phyloP scores from a whole-genome alignment of 2,329 filamentous ascomycete genomes.

The Lizonia empirigonia region DNA sequence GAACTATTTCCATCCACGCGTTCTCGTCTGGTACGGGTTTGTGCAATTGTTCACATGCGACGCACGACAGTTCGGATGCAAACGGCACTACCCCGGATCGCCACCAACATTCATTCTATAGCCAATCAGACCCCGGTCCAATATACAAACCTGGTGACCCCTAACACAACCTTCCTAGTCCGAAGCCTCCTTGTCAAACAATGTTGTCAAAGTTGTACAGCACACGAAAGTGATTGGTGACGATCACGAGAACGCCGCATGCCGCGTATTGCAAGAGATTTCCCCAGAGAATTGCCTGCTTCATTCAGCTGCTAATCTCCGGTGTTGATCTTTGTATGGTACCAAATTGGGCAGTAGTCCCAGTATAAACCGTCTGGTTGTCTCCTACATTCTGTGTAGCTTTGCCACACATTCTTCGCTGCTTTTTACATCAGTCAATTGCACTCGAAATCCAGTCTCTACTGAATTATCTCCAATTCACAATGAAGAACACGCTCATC shows the following conservation, averaged over 20 bases:
- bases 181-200: neutral
- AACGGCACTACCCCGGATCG: slow-evolving; percentile 3
- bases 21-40: slow-evolving; percentile 1
- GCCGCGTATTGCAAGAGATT: neutral
- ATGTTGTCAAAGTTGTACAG: slow-evolving; percentile 4
- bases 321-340: neutral
- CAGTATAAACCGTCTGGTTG: no score
- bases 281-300: slow-evolving; percentile 9
- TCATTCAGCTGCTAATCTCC: slow-evolving; percentile 8
- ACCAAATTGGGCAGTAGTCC: neutral
- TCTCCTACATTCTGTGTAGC: no score
- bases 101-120: neutral
- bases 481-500: slow-evolving; percentile 34
- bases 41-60: slow-evolving; percentile 6
- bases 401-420: no score
- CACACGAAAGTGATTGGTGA: neutral
- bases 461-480: neutral
- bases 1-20: slow-evolving; percentile 1
- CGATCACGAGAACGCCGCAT: neutral
- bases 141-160: neutral
- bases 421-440: neutral
- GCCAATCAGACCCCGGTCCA: neutral
- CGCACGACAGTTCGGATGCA: neutral
- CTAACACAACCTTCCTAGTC: neutral
- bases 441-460: neutral